Base-by-base conservation (phyloP, 2,329 filamentous ascomycete genomes). In the Pestalotiopsis sp. region DNA sequence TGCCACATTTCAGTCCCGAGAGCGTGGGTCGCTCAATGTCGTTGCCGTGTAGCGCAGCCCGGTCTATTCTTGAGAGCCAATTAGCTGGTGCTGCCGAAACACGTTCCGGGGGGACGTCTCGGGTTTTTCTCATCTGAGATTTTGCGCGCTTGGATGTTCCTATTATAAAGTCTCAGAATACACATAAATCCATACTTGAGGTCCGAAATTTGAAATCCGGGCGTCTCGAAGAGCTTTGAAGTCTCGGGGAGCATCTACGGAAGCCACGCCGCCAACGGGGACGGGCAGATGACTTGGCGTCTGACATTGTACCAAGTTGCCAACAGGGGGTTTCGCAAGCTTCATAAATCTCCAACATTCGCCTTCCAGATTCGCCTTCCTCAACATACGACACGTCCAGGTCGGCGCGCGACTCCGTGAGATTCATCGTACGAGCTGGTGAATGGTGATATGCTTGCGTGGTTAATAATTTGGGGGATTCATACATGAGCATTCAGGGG, bases 371-470 rank as follows among this genome's bases (percentile, higher is more conserved):
- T 31, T 64, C 17, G 38, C 61, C 61, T 3, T 27, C 23, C 36
- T 52, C 39, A 64, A 64, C 61, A 45, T 64, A 64, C 61, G 39
- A 45, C 17, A 12, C 39, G n/a, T 20, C 59, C 25, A 61, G 14
- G 17, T 7, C 59, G 13, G 25, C n/a, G 20, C 27, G 17, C 25
- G 23, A 25, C 27, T 38, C 38, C 17, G 27, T 23, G 14, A 36
- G 11, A 36, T 38, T 17, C 27, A 61, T 61, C 59, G 14, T 61
- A 61, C 59, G 59, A 36, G 31, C 31, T 61, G 27, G 11, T 7
- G 9, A 9, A 13, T 3, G 27, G n/a, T 36, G n/a, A 61, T n/a
- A 14, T 36, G 14, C 25, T 12, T 23, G 27, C 12, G 9, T 36
- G 23, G 57, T 11, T 27, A 52, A 52, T 17, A 52, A 52, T 14